Conservation (phyloP, 768 basidiomycete genomes). For the Lactarius vividus region DNA sequence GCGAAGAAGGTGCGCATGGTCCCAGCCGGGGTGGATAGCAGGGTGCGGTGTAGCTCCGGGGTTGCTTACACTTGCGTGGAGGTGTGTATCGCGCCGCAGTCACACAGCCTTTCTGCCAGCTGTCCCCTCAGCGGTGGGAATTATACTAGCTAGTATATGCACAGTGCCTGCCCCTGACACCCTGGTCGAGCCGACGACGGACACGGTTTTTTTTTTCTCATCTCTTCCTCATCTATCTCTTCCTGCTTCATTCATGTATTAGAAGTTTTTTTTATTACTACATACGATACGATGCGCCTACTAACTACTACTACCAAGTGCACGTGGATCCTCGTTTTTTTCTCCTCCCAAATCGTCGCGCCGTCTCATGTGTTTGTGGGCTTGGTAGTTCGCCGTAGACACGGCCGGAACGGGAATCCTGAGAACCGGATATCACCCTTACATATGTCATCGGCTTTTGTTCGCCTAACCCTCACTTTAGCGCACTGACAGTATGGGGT, state of each 20-base stretch:
- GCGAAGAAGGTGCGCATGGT: conserved; percentile 13
- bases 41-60: background rate
- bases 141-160: background rate
- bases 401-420: background rate
- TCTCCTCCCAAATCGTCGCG: background rate
- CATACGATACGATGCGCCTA: background rate
- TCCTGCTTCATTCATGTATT: background rate
- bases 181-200: background rate
- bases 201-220: background rate
- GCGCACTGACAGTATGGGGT: background rate
- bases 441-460: too few relatives aligned
- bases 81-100: background rate
- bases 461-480: too few relatives aligned
- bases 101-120: background rate
- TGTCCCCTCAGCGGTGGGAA: background rate
- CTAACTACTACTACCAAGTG: background rate
- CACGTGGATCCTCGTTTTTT: background rate
- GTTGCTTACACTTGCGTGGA: background rate
- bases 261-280: background rate
- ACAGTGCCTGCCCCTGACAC: background rate
- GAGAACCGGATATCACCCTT: background rate
- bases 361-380: background rate
- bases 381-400: background rate
- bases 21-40: conserved; percentile 10
- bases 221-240: background rate